Evolutionary conservation across 2,329 filamentous ascomycete genomes (phyloP), one percentile per base, ranked within the genome.

Genomic region (Aphanoascus verrucosus): DNA sequence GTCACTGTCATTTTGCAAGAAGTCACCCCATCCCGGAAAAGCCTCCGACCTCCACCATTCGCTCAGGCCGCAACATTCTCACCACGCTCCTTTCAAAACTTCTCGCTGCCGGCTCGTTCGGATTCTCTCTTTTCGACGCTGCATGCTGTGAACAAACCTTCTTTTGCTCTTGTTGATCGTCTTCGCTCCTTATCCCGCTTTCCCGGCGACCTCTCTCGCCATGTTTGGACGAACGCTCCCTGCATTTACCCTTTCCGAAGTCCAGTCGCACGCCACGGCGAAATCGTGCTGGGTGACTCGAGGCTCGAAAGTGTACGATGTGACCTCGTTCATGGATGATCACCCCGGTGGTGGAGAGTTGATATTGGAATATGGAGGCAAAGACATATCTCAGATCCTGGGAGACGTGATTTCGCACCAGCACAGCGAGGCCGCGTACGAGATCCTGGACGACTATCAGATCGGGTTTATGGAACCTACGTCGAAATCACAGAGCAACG

Each of bases 281-380:
- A 81, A 88, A 65, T 94, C 88, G 47, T 97, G 91, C 76, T 98
- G 90, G 76, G 90, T 98, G 62, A 93, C 87, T 2, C 77, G 96
- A 52, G 90, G 88, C 58, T 79, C 80, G 55, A 94, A 91, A 62
- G 91, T 98, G 62, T 98, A 89, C 77, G 91, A 98, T 75, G 79
- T 98, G 59, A 96, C 93, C 55, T 82, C 87, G 53, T 98, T 98
- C 65, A 71, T 96, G 57, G 82, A 89, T 50, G 84, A 89, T 60
- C 93, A 98, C 67, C 93, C 93, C 20, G 93, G 93, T 61, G 93
- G 93, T 55, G 81, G 82, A 62, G 87, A 95, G 58, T 75, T 97
- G 62, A 84, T 98, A 57, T 75, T 96, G 58, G 86, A 95, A 51
- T 94, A 93, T 68, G 93, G 80, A 32, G 91, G 91, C 60, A 87